phyloP scores from a whole-genome alignment of 371 early-diverging fungal species.

The Mortierella sp. region DNA sequence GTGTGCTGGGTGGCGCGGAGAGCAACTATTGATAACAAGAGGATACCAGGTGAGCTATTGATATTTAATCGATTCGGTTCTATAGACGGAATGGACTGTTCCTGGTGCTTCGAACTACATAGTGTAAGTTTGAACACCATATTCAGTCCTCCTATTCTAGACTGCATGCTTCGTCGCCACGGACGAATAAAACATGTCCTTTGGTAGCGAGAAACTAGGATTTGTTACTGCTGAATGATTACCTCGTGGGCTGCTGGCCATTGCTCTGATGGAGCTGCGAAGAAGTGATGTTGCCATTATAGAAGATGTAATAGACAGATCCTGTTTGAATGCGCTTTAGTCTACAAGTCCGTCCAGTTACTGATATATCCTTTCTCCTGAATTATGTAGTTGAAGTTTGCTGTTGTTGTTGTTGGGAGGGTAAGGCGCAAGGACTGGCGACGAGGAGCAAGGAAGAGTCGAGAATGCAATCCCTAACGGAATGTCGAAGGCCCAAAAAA shows the following conservation, averaged over 20 bases:
- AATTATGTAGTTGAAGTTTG: neutral
- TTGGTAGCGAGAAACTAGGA: neutral
- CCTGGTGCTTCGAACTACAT: neutral
- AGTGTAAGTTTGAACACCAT: too few species aligned
- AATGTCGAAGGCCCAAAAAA: neutral
- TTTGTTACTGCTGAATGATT: slow-evolving; percentile 8
- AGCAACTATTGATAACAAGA: slow-evolving; percentile 20
- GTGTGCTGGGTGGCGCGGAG: slow-evolving; percentile 20
- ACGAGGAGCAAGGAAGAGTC: neutral
- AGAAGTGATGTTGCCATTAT: slow-evolving; percentile 44
- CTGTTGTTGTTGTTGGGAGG: neutral
- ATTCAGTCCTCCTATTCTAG: neutral
- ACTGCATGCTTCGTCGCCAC: neutral
- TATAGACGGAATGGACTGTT: neutral
- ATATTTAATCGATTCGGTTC: neutral
- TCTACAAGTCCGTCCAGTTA: neutral
- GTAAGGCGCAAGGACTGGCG: neutral
- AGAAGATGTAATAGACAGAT: neutral
- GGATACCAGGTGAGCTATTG: neutral
- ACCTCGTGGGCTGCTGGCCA: slow-evolving; percentile 45
- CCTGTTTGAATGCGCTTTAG: neutral
- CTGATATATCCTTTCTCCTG: slow-evolving; percentile 2
- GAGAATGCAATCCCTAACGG: slow-evolving; percentile 6
- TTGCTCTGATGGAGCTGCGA: slow-evolving; percentile 49
- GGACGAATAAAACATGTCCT: neutral